Conservation (phyloP, 2,329 filamentous ascomycete species). For the Sporothrix curviconia region DNA sequence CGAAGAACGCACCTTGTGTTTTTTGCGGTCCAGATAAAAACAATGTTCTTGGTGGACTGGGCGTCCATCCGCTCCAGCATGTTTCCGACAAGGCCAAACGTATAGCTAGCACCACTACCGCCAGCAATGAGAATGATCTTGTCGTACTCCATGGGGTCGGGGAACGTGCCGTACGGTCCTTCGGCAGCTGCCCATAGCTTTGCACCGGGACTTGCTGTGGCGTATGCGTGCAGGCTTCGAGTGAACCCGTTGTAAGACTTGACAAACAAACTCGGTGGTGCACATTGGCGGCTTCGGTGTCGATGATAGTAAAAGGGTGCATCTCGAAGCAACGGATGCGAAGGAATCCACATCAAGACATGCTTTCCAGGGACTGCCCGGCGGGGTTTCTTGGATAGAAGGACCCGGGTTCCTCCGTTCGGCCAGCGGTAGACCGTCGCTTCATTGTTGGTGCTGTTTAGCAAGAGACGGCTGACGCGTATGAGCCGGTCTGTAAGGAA, state of each 20-base stretch:
- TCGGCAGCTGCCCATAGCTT: conserved; percentile 48
- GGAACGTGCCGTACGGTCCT: conserved; percentile 52
- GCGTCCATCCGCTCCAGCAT: conserved; percentile 37
- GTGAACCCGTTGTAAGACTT: conserved; percentile 55
- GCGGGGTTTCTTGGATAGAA: conserved; percentile 42
- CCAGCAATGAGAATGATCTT: conserved; percentile 54
- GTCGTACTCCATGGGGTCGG: conserved; percentile 45
- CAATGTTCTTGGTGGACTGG: conserved; percentile 32
- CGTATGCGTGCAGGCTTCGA: conserved; percentile 45
- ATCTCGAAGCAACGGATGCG: conserved; percentile 49
- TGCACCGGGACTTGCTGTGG: conserved; percentile 41
- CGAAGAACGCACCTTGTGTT: conserved; percentile 34
- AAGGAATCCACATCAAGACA: conserved; percentile 59
- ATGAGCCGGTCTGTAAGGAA: conserved; percentile 48
- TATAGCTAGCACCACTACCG: conserved; percentile 56
- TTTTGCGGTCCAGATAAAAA: conserved; percentile 45
- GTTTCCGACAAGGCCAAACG: conserved; percentile 42
- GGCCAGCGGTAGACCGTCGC: conserved; percentile 48
- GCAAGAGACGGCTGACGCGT: conserved; percentile 36
- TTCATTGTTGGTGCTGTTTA: conserved; percentile 43
- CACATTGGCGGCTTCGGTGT: conserved; percentile 27
- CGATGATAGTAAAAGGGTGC: conserved; percentile 58
- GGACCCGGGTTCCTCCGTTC: conserved; percentile 48
- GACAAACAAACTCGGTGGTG: conserved; percentile 53
- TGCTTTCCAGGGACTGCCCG: conserved; percentile 50